These are phyloP conservation scores for Graphium sp. DNA, from an alignment of 2,329 filamentous ascomycete species.

Conservation along the genomic window DNA sequence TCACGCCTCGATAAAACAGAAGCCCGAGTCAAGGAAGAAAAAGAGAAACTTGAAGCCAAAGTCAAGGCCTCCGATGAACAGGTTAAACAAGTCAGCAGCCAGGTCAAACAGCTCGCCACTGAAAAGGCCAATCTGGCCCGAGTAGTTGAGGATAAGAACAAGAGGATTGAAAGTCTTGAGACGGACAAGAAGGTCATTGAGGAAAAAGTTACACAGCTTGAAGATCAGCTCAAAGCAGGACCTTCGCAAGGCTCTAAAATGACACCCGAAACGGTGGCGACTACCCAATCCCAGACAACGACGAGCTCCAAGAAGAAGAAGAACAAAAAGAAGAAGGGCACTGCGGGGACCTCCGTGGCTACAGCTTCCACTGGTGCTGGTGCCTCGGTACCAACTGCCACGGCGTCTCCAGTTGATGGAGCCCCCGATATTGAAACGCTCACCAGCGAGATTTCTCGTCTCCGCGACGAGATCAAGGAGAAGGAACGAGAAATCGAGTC, in stretches of 20 bases:
- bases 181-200: constrained; percentile 20
- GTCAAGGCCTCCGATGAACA: constrained; percentile 8
- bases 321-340: constrained; percentile 78
- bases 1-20: constrained; percentile 26
- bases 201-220: constrained; percentile 21
- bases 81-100: constrained; percentile 7
- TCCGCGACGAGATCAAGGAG: constrained; percentile 35
- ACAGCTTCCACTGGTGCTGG: constrained; percentile 17
- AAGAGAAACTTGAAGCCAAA: constrained; percentile 22
- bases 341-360: no score
- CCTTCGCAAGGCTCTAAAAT: constrained; percentile 8
- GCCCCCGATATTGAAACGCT: constrained; percentile 17
- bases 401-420: constrained; percentile 7
- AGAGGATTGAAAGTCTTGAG: constrained; percentile 23
- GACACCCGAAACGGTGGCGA: constrained; percentile 9
- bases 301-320: constrained; percentile 49
- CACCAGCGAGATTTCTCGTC: constrained; percentile 28
- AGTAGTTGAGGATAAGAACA: constrained; percentile 21
- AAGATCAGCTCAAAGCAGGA: constrained; percentile 13
- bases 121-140: constrained; percentile 13
- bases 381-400: constrained; percentile 10
- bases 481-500: constrained; percentile 60
- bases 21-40: constrained; percentile 13
- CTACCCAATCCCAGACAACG: constrained; percentile 10
- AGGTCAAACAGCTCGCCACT: constrained; percentile 20